Conservation (phyloP, 371 early-diverging fungal species). For the Antonospora locustae region DNA sequence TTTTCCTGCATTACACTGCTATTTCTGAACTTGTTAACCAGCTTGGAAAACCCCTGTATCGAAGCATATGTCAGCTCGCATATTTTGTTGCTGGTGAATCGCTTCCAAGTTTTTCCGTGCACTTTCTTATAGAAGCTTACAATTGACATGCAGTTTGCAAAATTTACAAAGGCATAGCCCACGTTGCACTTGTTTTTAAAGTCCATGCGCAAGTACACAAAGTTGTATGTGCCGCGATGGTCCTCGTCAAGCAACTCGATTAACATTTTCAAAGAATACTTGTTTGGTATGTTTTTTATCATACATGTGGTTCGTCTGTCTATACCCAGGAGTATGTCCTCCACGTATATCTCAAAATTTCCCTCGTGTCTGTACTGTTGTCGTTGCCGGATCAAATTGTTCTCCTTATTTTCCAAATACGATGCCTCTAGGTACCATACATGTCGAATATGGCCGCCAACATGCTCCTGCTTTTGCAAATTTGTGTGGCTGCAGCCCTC, state of each 20-base stretch:
- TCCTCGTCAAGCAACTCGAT: constrained; percentile 64
- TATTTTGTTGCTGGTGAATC: constrained; percentile 70
- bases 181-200: constrained; percentile 69
- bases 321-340: constrained; percentile 39
- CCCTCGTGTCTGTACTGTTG: no score
- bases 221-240: constrained; percentile 63
- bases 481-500: no score
- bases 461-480: no score
- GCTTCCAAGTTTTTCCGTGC: constrained; percentile 66
- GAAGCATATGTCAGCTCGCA: constrained; percentile 70
- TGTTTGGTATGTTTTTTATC: constrained; percentile 78
- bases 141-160: constrained; percentile 57
- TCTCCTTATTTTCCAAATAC: no score
- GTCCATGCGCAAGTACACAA: constrained; percentile 74
- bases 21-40: constrained; percentile 69
- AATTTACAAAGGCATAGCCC: constrained; percentile 76
- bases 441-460: no score
- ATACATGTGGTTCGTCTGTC: constrained; percentile 69
- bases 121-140: constrained; percentile 61
- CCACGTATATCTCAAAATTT: constrained; percentile 8
- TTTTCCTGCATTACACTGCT: constrained; percentile 55
- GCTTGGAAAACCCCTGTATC: constrained; percentile 65
- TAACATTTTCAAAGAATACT: constrained; percentile 66
- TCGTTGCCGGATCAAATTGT: no score
- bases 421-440: no score